phyloP scores from a whole-genome alignment of 2,329 filamentous ascomycete genomes.

The Colletotrichum sp. region DNA sequence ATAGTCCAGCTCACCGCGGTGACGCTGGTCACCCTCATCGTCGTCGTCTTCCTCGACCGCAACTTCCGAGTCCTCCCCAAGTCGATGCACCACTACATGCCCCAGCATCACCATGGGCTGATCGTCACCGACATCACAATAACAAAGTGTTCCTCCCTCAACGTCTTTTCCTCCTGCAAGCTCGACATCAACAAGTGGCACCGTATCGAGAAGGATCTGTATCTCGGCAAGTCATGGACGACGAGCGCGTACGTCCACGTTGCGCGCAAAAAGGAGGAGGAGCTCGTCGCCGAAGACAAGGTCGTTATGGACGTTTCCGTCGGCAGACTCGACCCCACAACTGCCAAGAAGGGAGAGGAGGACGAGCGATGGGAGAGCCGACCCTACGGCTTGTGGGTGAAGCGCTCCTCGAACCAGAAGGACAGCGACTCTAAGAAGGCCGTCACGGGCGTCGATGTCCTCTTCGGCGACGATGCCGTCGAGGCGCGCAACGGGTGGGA shows the following conservation, averaged over 20 bases:
- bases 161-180: conserved; percentile 76
- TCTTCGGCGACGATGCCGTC: conserved; percentile 90
- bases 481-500: conserved; percentile 89
- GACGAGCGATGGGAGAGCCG: conserved; percentile 79
- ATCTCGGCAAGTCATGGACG: conserved; percentile 75
- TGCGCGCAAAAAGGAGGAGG: conserved; percentile 84
- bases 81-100: conserved; percentile 85
- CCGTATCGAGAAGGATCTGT: conserved; percentile 82
- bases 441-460: conserved; percentile 81
- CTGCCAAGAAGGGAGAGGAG: conserved; percentile 57
- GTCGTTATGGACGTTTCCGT: conserved; percentile 82
- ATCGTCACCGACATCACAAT: conserved; percentile 88
- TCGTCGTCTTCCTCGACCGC: conserved; percentile 84
- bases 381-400: conserved; percentile 81
- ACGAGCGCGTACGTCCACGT: conserved; percentile 82
- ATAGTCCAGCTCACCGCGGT: conserved; percentile 76
- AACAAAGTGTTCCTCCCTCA: conserved; percentile 75
- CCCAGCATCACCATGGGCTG: conserved; percentile 81
- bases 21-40: conserved; percentile 68
- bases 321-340: conserved; percentile 71
- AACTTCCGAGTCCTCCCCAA: conserved; percentile 87
- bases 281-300: conserved; percentile 74
- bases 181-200: conserved; percentile 77
- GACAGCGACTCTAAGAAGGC: conserved; percentile 76
- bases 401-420: conserved; percentile 73